Evolutionary conservation across 2,329 filamentous ascomycete species (phyloP).

Genomic region (Hypoxylon sp.): DNA sequence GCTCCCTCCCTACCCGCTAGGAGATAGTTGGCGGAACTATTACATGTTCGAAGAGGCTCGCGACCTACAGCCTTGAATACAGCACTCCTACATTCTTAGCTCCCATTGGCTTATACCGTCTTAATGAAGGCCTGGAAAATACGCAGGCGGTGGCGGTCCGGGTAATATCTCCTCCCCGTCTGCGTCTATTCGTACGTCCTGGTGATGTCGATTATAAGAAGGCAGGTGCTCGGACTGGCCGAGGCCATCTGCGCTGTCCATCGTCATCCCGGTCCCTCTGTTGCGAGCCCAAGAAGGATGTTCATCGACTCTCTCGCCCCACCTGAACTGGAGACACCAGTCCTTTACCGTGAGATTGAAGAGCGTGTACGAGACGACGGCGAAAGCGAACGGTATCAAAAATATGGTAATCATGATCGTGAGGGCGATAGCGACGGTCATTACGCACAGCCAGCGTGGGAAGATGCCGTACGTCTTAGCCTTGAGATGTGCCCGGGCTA

Average conservation of each 20-base stretch:
- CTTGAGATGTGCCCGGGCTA: conserved; percentile 1
- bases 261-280: background rate
- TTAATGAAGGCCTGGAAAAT: background rate
- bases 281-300: background rate
- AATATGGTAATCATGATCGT: background rate
- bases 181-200: background rate
- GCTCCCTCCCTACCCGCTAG: background rate
- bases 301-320: background rate
- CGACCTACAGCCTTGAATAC: background rate
- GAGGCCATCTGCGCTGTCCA: background rate
- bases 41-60: background rate
- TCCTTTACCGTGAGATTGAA: background rate
- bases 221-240: background rate
- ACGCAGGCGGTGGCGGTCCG: background rate
- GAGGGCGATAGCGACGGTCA: background rate
- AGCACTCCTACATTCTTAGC: background rate
- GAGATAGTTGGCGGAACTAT: background rate
- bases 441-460: background rate
- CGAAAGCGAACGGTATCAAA: background rate
- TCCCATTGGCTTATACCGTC: background rate
- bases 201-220: background rate
- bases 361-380: background rate
- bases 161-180: background rate
- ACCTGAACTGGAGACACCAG: background rate
- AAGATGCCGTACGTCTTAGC: background rate